A percentile compares a stretch with the other conserved stretches of the same genome.
Conservation (phyloP, 139 green algal genomes). For the Diplosphaera chodatii region DNA sequence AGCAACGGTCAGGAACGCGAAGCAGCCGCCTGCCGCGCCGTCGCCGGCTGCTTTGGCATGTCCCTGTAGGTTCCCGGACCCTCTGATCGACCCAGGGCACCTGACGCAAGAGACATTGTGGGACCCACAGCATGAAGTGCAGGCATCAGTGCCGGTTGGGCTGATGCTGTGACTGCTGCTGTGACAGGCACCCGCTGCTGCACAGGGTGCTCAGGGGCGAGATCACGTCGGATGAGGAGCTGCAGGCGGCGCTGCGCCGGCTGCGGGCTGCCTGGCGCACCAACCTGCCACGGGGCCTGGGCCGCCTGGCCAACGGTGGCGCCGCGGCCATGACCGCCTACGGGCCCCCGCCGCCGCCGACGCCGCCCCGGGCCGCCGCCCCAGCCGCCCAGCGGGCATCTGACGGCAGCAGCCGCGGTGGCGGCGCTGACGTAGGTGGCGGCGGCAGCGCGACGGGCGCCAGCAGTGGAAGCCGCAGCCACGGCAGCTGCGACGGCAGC, state of each 20-base stretch:
- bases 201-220: too few relatives aligned
- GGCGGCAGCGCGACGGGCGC: too few relatives aligned
- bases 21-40: neutral
- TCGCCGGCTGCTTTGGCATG: neutral
- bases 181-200: too few relatives aligned
- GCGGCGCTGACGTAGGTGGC: too few relatives aligned
- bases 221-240: neutral
- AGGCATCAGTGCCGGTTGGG: too few relatives aligned
- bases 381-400: neutral
- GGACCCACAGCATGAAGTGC: too few relatives aligned
- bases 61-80: neutral
- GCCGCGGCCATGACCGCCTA: neutral
- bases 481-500: too few relatives aligned
- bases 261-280: neutral
- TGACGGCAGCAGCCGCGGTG: neutral
- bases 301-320: neutral
- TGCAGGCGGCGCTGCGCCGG: neutral
- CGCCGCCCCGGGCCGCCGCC: too few relatives aligned
- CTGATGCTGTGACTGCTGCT: too few relatives aligned
- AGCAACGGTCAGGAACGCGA: neutral
- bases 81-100: neutral
- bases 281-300: neutral
- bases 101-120: too few relatives aligned
- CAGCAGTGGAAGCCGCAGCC: too few relatives aligned
- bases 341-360: too few relatives aligned